phyloP scores from a whole-genome alignment of 805 yeast genomes.

The Nakazawaea anatomiae region DNA sequence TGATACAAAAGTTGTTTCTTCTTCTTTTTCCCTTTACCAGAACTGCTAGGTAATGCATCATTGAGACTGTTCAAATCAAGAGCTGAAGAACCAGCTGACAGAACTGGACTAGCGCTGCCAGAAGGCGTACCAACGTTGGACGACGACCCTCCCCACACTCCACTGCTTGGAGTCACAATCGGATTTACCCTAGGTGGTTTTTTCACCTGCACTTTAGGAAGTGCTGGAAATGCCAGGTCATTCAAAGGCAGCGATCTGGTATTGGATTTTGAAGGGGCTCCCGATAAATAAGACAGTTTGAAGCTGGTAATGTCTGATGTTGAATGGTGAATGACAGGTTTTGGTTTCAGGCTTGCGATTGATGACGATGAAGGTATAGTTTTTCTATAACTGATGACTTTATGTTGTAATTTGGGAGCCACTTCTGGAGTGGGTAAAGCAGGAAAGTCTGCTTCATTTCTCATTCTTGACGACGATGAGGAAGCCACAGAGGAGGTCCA shows the following conservation, averaged over 20 bases:
- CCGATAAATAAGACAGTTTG: constrained; percentile 6
- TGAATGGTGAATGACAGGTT: constrained; percentile 11
- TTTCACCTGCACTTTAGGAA: constrained; percentile 34
- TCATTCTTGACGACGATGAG: constrained; percentile 4
- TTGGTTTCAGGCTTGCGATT: not conserved
- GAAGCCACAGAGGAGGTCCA: constrained; percentile 21
- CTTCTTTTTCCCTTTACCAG: constrained; percentile 35
- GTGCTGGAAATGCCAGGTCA: constrained; percentile 41
- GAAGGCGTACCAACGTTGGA: not conserved
- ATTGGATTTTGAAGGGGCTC: constrained; percentile 14
- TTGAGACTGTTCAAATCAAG: constrained; percentile 17
- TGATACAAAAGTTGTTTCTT: constrained; percentile 50
- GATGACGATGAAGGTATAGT: not conserved
- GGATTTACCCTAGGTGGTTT: constrained; percentile 58
- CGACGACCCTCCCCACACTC: constrained; percentile 24
- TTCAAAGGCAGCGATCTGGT: constrained; percentile 13
- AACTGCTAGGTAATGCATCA: constrained; percentile 17
- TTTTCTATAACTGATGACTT: constrained; percentile 6
- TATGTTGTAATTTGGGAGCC: not conserved
- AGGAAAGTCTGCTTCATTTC: constrained; percentile 5
- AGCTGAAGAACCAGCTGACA: constrained; percentile 11
- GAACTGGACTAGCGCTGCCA: not conserved
- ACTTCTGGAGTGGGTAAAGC: constrained; percentile 8
- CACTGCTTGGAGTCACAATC: constrained; percentile 18
- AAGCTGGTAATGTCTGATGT: not conserved